Evolutionary conservation across 495 filamentous ascomycete species (phyloP).

Genomic region (Xylaria bambusicola): DNA sequence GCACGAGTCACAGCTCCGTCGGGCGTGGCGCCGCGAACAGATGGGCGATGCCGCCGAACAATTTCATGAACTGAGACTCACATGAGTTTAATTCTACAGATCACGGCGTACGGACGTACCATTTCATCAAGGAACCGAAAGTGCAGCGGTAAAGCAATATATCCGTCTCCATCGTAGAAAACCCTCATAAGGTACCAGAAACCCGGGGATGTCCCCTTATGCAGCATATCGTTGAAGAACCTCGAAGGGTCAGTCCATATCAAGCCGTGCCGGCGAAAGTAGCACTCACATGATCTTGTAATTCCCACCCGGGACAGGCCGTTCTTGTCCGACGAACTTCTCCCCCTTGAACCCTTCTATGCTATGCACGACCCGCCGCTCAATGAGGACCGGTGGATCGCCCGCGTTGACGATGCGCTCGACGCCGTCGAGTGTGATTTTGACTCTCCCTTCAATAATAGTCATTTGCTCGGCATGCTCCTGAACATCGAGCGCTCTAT

Average conservation of each 20-base stretch:
- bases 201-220: conserved; percentile 16
- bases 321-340: conserved; percentile 19
- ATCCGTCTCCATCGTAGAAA: conserved; percentile 24
- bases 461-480: conserved; percentile 23
- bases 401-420: conserved; percentile 21
- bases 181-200: conserved; percentile 23
- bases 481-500: conserved; percentile 9
- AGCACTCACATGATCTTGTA: conserved; percentile 24
- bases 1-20: no score
- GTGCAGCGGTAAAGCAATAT: conserved; percentile 21
- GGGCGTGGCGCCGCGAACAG: conserved; percentile 6
- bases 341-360: conserved; percentile 22
- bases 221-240: conserved; percentile 29
- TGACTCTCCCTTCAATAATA: conserved; percentile 23
- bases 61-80: conserved; percentile 15
- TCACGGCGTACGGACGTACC: conserved; percentile 18
- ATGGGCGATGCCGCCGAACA: conserved; percentile 25
- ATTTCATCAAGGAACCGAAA: conserved; percentile 22
- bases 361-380: conserved; percentile 22
- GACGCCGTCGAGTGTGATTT: conserved; percentile 23
- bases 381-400: conserved; percentile 19
- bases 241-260: background rate
- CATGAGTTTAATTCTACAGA: conserved; percentile 7
- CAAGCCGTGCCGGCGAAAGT: background rate
- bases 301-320: conserved; percentile 23